phyloP scores from a whole-genome alignment of 805 yeast genomes.

The Groenewaldozyma salmanticensis region DNA sequence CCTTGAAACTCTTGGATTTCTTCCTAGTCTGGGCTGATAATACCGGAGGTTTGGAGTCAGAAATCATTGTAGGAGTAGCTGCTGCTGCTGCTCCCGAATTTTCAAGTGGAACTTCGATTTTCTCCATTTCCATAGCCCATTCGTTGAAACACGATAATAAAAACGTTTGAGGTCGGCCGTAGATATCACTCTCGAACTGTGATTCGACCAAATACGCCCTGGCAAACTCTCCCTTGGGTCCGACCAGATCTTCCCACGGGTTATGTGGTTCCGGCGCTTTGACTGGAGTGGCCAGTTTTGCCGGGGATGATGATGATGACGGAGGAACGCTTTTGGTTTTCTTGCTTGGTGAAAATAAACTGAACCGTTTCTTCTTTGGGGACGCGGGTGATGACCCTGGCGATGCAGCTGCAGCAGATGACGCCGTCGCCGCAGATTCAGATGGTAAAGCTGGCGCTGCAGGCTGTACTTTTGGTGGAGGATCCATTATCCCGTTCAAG shows the following conservation, averaged over 20 bases:
- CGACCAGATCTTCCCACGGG: constrained; percentile 12
- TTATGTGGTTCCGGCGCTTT: constrained; percentile 4
- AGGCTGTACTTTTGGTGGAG: constrained; percentile 2
- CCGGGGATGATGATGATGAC: constrained; percentile 2
- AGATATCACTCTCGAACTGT: constrained; percentile 45
- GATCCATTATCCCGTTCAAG: constrained; percentile 39
- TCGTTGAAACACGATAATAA: constrained; percentile 64
- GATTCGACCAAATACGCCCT: constrained; percentile 59
- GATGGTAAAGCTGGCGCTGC: constrained; percentile 1
- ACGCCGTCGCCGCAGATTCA: not conserved
- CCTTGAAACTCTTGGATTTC: not conserved
- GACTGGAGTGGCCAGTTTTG: constrained; percentile 1
- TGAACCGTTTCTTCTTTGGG: constrained; percentile 15
- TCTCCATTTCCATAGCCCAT: constrained; percentile 40
- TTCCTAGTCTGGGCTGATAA: constrained; percentile 1
- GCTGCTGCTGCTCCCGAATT: not conserved
- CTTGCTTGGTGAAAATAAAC: constrained; percentile 13
- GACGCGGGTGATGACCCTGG: constrained; percentile 5
- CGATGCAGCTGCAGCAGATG: constrained; percentile 3
- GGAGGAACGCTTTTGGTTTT: constrained; percentile 1
- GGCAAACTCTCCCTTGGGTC: constrained; percentile 41
- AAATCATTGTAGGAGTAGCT: not conserved
- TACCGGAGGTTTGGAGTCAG: constrained; percentile 1
- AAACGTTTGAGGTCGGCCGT: constrained; percentile 43
- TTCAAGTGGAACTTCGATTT: not conserved